phyloP scores from a whole-genome alignment of 202 grass and related monocot species.

The Digitaria exilis region DNA sequence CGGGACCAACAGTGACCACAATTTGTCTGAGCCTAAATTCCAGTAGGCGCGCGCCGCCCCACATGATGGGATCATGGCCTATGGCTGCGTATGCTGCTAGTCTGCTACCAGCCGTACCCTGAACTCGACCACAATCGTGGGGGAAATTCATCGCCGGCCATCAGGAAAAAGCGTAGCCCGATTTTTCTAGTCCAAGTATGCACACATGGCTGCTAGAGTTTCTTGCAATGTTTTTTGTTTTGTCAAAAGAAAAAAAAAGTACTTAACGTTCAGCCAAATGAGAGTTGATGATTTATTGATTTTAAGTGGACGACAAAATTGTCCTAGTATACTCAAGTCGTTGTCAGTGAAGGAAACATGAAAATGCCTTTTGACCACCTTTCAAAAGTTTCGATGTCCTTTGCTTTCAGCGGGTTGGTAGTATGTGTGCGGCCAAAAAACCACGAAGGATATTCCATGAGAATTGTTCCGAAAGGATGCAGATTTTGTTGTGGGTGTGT shows the following conservation, averaged over 20 bases:
- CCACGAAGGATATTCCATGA: background rate
- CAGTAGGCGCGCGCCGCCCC: background rate
- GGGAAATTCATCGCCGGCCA: background rate
- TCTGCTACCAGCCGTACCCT: no score
- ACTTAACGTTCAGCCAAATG: background rate
- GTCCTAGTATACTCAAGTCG: background rate
- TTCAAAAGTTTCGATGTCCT: background rate
- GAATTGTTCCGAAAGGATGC: background rate
- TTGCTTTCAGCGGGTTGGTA: background rate
- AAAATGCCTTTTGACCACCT: constrained; percentile 1
- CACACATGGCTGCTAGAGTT: constrained; percentile 6
- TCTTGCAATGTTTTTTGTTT: background rate
- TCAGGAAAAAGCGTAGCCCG: background rate
- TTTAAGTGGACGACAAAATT: background rate
- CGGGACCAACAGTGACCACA: constrained; percentile 4
- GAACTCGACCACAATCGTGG: constrained; percentile 9
- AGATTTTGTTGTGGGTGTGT: background rate
- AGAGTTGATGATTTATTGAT: background rate
- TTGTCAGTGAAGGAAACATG: background rate
- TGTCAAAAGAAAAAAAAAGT: background rate
- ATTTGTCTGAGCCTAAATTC: constrained; percentile 1
- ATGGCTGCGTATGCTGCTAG: background rate
- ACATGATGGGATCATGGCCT: background rate
- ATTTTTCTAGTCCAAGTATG: background rate
- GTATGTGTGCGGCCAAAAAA: background rate